Evolutionary conservation across 179 eudicot species (phyloP).

Genomic region (Patellifolia procumbens): DNA sequence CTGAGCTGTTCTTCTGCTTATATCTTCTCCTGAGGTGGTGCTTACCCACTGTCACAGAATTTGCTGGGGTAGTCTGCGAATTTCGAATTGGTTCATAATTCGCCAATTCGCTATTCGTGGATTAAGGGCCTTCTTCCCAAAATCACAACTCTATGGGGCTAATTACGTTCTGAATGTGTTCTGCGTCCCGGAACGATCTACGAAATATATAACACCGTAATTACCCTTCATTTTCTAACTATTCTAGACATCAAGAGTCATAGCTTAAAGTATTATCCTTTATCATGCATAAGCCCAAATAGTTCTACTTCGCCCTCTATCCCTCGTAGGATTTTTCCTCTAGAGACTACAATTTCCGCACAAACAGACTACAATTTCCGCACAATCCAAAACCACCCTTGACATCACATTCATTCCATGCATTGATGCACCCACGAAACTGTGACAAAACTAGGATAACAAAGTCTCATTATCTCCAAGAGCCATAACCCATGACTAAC

Average conservation of each 20-base stretch:
- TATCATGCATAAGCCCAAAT: background rate
- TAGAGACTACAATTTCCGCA: background rate
- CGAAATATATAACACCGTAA: too few relatives aligned
- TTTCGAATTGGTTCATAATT: too few relatives aligned
- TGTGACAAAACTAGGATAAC: background rate
- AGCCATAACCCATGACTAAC: background rate
- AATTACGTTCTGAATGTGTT: too few relatives aligned
- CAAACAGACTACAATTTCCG: too few relatives aligned
- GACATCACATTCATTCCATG: background rate
- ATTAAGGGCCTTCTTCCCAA: too few relatives aligned
- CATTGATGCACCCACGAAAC: background rate
- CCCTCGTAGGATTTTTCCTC: background rate
- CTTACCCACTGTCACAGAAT: too few relatives aligned
- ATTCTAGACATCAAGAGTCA: background rate
- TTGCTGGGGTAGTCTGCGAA: too few relatives aligned
- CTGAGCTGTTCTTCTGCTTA: background rate
- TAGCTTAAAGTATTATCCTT: background rate
- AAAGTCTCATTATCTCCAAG: background rate
- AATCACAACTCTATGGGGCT: too few relatives aligned
- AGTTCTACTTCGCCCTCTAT: too few relatives aligned
- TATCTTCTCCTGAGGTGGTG: background rate
- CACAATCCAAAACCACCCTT: too few relatives aligned
- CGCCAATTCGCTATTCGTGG: too few relatives aligned
- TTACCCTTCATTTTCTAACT: background rate
- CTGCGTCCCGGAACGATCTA: too few relatives aligned